Conservation (phyloP, 2,329 filamentous ascomycete genomes). For the Alternaria hordeiaustralica region DNA sequence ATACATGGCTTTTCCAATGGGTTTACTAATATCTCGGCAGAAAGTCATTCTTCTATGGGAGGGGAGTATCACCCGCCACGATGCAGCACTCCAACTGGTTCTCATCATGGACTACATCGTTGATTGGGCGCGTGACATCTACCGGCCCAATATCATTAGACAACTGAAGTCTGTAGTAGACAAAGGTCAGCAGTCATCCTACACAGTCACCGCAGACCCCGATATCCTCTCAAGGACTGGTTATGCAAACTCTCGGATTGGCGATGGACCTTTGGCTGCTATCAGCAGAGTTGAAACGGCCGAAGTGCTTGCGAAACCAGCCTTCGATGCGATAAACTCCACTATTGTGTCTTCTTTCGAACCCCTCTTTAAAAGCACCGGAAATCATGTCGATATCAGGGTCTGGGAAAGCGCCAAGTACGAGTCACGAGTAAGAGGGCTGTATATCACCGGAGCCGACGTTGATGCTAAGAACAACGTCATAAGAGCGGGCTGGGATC, state of each 20-base stretch:
- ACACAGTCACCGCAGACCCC: not conserved
- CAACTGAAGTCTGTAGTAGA: constrained; percentile 18
- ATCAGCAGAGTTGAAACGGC: not conserved
- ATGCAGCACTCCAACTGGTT: constrained; percentile 26
- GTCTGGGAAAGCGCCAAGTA: not conserved
- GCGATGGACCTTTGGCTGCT: not conserved
- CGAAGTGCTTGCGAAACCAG: not conserved
- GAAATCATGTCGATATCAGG: not conserved
- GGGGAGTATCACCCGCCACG: constrained; percentile 18
- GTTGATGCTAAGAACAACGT: not conserved
- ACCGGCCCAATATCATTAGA: constrained; percentile 20
- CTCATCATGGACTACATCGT: constrained; percentile 31
- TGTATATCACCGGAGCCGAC: not conserved
- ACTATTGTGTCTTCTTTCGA: not conserved
- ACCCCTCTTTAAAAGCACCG: not conserved
- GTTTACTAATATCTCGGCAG: not conserved
- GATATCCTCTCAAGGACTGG: not conserved
- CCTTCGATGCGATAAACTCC: not conserved
- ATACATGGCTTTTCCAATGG: not conserved
- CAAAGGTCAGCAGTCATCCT: not conserved
- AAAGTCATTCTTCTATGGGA: constrained; percentile 18
- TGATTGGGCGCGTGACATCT: constrained; percentile 29
- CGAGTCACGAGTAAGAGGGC: constrained; percentile 3
- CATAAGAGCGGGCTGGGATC: not conserved
- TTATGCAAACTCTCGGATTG: not conserved